Base-by-base conservation (phyloP, 768 basidiomycete species). In the Collybiopsis luxurians region DNA sequence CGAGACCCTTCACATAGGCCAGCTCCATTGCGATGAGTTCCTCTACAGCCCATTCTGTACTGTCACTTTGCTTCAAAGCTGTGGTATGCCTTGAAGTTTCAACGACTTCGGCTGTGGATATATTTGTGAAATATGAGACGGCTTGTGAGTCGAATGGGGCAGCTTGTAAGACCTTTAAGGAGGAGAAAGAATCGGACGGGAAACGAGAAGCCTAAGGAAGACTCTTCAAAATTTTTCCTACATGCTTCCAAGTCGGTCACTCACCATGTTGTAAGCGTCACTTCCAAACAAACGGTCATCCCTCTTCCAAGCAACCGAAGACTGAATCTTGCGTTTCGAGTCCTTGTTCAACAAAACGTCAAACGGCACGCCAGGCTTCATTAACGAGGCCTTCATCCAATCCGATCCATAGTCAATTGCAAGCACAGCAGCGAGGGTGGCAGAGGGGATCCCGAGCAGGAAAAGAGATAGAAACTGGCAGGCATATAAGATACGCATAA, bases 341-440 rank as follows among this genome's bases (percentile, higher is more conserved):
- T 98, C 96, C 69, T 92, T 92, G 76, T 98, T 97, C 56, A 98
- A 78, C 26, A 99, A 79, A 28, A 99, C 92, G 73, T 99, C 97
- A 64, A 99, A 96, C 3, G 96, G 95, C 30, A 91, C 73, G 44
- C 93, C 95, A 1, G 95, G 94, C 67, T 94, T 95, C 80, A 98
- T 89, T 56, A 98, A 76, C 3, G 95, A 95, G 27, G 94, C 92
- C 73, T 98, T 99, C 67, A 95, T 98, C 82, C 87, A 95, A 74
- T 98, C 97, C 17, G 92, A 84, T 68, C 97, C 97, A 82, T 97
- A 98, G 84, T 99, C 97, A 66, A 99, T 92, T 19, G 95, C 95
- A 47, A 99, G 83, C 12, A 98, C 82, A 2, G 95, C 85, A 21
- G 87, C 90, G 40, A 82, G 71, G n/a, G 77, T 73, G 42, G 75